These are phyloP conservation scores for Nitzschia palea DNA, from an alignment of 108 stramenopile genomes.

Conservation along the genomic window DNA sequence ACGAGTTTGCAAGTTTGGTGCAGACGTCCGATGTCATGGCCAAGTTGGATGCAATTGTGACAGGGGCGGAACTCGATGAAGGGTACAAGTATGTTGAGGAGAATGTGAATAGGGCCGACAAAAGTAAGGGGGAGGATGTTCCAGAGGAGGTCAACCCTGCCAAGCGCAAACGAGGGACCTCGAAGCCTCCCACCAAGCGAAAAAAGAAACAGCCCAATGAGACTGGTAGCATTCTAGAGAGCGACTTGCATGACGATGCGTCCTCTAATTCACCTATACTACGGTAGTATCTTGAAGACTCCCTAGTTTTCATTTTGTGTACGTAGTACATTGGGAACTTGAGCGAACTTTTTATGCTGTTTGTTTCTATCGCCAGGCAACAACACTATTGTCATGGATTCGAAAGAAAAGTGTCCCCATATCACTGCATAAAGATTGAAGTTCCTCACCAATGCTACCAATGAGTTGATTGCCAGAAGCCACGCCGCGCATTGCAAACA, in stretches of 20 bases:
- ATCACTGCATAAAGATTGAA: not conserved
- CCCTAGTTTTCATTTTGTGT: too few species aligned
- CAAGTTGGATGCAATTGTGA: conserved; percentile 61
- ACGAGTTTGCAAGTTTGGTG: conserved; percentile 71
- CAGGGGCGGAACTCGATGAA: conserved; percentile 54
- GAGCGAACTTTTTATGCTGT: too few species aligned
- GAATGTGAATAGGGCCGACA: conserved; percentile 34
- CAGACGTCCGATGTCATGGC: conserved; percentile 65
- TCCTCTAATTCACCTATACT: too few species aligned
- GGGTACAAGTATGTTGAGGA: conserved; percentile 48
- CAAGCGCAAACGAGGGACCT: not conserved
- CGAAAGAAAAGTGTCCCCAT: not conserved
- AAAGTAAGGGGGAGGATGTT: not conserved
- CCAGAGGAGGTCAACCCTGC: not conserved
- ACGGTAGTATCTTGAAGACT: too few species aligned
- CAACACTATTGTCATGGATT: not conserved
- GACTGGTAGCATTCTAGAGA: too few species aligned
- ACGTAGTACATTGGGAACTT: too few species aligned
- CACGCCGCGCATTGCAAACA: not conserved
- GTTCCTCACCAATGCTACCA: too few species aligned
- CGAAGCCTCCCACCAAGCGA: conserved; percentile 3
- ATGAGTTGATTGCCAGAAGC: too few species aligned
- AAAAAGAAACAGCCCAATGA: too few species aligned
- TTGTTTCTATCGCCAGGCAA: not conserved
- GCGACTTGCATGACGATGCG: too few species aligned